Percentiles rank a stretch among this genome's conserved stretches.
Conservation (phyloP, 164 flowering plant genomes). For the Sedum album region DNA sequence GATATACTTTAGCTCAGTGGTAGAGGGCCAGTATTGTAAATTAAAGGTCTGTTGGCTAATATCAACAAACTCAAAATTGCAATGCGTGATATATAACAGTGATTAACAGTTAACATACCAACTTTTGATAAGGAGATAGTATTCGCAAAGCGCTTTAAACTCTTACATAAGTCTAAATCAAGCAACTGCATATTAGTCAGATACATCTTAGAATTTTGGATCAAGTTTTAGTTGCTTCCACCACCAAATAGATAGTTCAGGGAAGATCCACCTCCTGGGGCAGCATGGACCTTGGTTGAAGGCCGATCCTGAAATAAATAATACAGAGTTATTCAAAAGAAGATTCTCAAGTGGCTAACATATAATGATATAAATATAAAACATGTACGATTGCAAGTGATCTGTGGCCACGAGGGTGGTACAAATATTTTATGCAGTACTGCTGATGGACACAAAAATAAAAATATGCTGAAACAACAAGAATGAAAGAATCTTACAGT, state of each 20-base stretch:
- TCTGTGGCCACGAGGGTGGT: no score
- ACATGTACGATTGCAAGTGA: no score
- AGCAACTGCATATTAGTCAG: not conserved
- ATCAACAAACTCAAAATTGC: no score
- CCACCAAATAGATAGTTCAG: conserved; percentile 30
- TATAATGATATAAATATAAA: not conserved
- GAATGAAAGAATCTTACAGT: conserved; percentile 19
- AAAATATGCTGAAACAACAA: not conserved
- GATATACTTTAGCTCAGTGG: no score
- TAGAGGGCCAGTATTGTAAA: no score
- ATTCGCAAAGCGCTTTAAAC: conserved; percentile 3
- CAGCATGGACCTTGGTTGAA: conserved; percentile 34
- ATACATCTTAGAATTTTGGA: not conserved
- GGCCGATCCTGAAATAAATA: conserved; percentile 30
- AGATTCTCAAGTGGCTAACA: not conserved
- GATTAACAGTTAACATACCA: not conserved
- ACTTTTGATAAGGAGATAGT: not conserved
- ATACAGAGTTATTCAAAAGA: no score
- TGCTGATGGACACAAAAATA: not conserved
- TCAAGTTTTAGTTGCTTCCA: conserved; percentile 10
- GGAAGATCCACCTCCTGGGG: conserved; percentile 37
- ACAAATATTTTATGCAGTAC: not conserved
- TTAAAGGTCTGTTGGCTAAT: no score
- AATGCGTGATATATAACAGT: not conserved
- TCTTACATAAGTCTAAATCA: not conserved